Evolutionary conservation across 345 rosid genomes (phyloP).

Genomic region (Heritiera fomes): DNA sequence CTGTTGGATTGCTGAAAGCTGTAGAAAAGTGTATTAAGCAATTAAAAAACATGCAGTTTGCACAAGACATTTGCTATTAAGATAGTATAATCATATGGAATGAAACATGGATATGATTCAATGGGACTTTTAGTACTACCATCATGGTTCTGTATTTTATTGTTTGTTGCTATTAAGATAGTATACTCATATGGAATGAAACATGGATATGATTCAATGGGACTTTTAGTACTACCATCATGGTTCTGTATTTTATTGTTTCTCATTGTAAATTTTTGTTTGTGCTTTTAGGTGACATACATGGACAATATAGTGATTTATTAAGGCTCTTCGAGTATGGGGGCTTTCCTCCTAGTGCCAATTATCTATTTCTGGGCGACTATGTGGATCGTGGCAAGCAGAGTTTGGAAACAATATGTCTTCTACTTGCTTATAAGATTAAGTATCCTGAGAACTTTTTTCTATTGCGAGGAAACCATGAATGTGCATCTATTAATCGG

Average conservation of each 20-base stretch:
- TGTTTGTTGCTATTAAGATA: neutral
- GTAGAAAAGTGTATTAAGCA: neutral
- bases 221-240: neutral
- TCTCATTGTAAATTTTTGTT: conserved; percentile 12
- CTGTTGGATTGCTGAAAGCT: conserved; percentile 24
- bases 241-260: neutral
- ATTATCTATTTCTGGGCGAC: conserved; percentile 87
- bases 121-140: neutral
- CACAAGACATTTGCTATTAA: neutral
- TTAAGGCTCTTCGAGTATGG: conserved; percentile 93
- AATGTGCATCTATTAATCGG: conserved; percentile 89
- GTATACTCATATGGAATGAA: neutral
- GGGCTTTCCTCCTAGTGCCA: conserved; percentile 90
- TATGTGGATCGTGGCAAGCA: conserved; percentile 97
- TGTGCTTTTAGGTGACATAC: conserved; percentile 70
- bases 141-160: neutral
- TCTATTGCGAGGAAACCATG: conserved; percentile 89
- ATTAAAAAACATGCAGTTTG: neutral
- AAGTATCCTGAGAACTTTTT: conserved; percentile 93
- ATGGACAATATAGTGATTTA: conserved; percentile 89
- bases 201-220: neutral
- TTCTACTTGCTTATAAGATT: conserved; percentile 85
- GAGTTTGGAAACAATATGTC: conserved; percentile 93
- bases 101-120: neutral
- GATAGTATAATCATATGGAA: neutral